Percentiles rank a stretch among this genome's conserved stretches.
Conservation (phyloP, 495 filamentous ascomycete species). For the Neurospora cerealis region DNA sequence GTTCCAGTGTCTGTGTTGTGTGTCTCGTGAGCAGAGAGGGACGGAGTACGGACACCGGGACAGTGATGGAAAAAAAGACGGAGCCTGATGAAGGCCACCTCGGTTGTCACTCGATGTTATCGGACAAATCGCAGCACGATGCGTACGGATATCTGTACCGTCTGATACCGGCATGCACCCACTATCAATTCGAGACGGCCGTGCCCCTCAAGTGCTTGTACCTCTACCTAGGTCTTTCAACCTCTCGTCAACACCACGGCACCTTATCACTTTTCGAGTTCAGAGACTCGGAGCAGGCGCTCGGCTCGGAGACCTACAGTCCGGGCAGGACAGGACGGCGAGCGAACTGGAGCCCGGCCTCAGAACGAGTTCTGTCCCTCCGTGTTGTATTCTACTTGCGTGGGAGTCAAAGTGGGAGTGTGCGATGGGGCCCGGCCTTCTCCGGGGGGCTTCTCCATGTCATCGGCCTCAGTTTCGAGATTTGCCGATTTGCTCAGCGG, state of each 20-base stretch:
- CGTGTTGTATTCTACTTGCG: background rate
- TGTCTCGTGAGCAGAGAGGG: background rate
- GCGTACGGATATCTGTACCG: background rate
- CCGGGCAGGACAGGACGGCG: background rate
- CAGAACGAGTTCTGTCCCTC: background rate
- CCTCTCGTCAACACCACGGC: background rate
- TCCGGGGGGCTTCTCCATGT: background rate
- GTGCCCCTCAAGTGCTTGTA: background rate
- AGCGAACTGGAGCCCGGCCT: background rate
- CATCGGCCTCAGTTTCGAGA: background rate
- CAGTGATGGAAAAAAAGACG: background rate
- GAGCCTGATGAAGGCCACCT: background rate
- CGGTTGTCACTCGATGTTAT: background rate
- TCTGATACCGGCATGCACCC: background rate
- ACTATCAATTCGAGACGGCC: background rate
- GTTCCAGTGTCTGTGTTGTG: background rate
- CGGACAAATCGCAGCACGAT: background rate
- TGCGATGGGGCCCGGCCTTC: background rate
- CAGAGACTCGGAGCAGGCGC: background rate
- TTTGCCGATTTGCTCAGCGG: background rate
- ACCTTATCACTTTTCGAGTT: background rate
- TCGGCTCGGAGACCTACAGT: background rate
- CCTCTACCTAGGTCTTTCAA: background rate
- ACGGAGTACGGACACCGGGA: background rate
- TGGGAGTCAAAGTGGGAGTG: background rate